Evolutionary conservation across 441 rosid genomes (phyloP).

Genomic region (Gossypium gossypioides): DNA sequence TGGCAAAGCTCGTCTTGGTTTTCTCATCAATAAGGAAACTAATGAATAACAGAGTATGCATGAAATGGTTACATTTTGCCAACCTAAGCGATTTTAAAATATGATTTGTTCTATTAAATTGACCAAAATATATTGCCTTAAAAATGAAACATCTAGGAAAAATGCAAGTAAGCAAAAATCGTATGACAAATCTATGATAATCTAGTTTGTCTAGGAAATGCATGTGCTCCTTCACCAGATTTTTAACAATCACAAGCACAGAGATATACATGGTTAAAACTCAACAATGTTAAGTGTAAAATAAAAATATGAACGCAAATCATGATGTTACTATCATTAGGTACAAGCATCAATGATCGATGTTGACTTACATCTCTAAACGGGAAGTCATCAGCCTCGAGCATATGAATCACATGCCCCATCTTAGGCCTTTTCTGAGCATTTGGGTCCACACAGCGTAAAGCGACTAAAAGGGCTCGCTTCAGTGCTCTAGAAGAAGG

Average conservation of each 20-base stretch:
- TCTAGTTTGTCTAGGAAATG: slow-evolving; percentile 1
- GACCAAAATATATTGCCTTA: neutral
- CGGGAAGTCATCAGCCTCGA: slow-evolving; percentile 73
- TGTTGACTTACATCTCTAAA: slow-evolving; percentile 46
- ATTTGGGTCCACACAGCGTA: slow-evolving; percentile 83
- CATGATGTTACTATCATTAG: neutral
- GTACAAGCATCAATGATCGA: neutral
- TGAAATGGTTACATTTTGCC: neutral
- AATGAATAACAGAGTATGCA: neutral
- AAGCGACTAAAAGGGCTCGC: slow-evolving; percentile 70
- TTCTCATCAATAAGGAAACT: neutral
- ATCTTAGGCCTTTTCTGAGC: slow-evolving; percentile 83
- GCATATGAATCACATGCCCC: slow-evolving; percentile 93
- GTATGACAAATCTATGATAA: neutral
- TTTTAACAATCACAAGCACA: neutral
- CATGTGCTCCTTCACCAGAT: neutral
- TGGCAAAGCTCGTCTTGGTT: neutral
- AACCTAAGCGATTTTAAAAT: neutral
- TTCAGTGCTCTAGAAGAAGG: slow-evolving; percentile 71
- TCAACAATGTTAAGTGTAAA: neutral
- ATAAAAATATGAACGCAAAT: neutral
- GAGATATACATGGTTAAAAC: neutral
- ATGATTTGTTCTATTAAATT: neutral
- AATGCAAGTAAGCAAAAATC: neutral
- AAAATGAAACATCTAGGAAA: neutral